Evolutionary conservation across 495 filamentous ascomycete genomes (phyloP).

Genomic region (Xylona heveae): DNA sequence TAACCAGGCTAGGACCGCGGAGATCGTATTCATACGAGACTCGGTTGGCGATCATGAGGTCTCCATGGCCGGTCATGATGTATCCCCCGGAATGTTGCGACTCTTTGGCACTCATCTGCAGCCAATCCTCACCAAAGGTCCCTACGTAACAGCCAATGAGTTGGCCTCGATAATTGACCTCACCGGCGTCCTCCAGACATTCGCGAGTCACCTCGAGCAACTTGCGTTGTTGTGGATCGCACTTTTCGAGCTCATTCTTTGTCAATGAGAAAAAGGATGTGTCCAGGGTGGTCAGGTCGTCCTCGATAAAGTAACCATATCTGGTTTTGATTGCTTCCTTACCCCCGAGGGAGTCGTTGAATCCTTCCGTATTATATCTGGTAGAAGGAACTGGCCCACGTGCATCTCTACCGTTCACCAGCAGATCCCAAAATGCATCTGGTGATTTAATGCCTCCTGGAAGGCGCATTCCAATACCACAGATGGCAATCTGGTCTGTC

Average conservation of each 20-base stretch:
- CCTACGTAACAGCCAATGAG: not conserved
- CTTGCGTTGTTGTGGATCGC: slow-evolving; percentile 35
- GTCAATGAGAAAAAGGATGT: slow-evolving; percentile 20
- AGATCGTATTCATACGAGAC: not conserved
- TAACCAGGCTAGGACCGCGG: not conserved
- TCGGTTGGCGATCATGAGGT: not conserved
- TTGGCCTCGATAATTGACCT: not conserved
- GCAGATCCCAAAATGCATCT: slow-evolving; percentile 24
- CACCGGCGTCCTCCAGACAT: slow-evolving; percentile 13
- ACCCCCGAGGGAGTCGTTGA: not conserved
- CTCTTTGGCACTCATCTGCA: not conserved
- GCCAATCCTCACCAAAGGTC: not conserved
- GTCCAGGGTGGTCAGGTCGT: slow-evolving; percentile 11
- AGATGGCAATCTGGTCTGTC: slow-evolving; percentile 21
- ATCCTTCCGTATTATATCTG: not conserved
- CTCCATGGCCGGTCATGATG: not conserved
- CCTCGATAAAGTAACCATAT: slow-evolving; percentile 5
- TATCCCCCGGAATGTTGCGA: not conserved
- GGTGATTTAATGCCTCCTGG: slow-evolving; percentile 21
- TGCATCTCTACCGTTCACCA: slow-evolving; percentile 16
- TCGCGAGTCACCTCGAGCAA: slow-evolving; percentile 29
- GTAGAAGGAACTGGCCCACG: slow-evolving; percentile 1
- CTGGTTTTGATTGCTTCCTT: not conserved
- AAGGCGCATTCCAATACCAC: slow-evolving; percentile 25
- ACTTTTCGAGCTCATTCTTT: slow-evolving; percentile 20